Percentiles rank a stretch among this genome's conserved stretches.
phyloP scores from a whole-genome alignment of 768 basidiomycete genomes.

The Lyophyllum shimeji region DNA sequence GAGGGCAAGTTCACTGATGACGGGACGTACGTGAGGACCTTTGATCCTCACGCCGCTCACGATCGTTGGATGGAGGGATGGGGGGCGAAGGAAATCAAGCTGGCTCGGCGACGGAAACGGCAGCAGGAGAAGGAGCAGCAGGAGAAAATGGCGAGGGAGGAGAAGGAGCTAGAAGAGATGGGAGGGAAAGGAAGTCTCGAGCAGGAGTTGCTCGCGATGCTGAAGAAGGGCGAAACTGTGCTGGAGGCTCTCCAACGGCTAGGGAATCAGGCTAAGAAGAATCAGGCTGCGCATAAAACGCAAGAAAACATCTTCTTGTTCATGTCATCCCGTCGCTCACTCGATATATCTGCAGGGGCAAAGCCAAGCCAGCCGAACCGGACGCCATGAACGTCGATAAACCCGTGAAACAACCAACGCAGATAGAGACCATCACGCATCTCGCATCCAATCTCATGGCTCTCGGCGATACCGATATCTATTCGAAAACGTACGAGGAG shows the following conservation, averaged over 20 bases:
- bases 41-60: conserved; percentile 89
- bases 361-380: conserved; percentile 24
- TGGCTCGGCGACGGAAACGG: conserved; percentile 73
- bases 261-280: conserved; percentile 65
- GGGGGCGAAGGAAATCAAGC: conserved; percentile 82
- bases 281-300: conserved; percentile 31
- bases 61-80: conserved; percentile 96
- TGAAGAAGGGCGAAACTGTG: conserved; percentile 90
- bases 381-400: conserved; percentile 54
- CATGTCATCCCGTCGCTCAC: background rate
- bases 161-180: conserved; percentile 66
- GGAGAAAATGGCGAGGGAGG: conserved; percentile 70
- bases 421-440: conserved; percentile 81
- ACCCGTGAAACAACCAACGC: conserved; percentile 34
- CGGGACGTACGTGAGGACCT: conserved; percentile 81
- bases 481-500: conserved; percentile 84
- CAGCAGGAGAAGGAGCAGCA: conserved; percentile 71
- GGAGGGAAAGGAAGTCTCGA: conserved; percentile 67
- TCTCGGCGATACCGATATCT: conserved; percentile 82
- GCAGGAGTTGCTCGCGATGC: conserved; percentile 64
- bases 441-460: conserved; percentile 88
- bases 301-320: conserved; percentile 24
- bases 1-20: conserved; percentile 97
- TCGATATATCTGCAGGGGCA: conserved; percentile 20
- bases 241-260: conserved; percentile 86